phyloP scores from a whole-genome alignment of 306 rosid species.

The Betula pendula region DNA sequence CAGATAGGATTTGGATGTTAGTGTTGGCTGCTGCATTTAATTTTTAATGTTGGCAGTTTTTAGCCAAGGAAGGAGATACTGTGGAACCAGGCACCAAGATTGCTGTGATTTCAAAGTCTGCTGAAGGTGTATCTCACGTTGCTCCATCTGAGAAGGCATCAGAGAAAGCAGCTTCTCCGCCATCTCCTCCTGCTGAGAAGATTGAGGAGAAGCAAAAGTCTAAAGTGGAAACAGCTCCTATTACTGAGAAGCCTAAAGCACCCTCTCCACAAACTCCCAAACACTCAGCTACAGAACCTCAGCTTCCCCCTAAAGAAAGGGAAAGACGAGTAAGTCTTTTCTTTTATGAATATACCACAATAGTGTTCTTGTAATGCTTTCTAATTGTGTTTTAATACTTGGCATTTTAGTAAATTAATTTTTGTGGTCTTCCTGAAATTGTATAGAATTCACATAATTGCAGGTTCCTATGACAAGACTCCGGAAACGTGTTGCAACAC shows the following conservation, averaged over 20 bases:
- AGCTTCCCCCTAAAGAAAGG: slow-evolving; percentile 78
- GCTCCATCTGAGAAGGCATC: slow-evolving; percentile 62
- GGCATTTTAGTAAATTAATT: slow-evolving; percentile 3
- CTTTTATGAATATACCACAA: neutral
- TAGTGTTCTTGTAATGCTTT: neutral
- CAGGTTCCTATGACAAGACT: slow-evolving; percentile 91
- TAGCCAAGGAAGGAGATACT: slow-evolving; percentile 84
- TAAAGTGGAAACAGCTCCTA: slow-evolving; percentile 45
- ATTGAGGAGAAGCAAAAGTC: slow-evolving; percentile 53
- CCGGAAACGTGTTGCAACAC: slow-evolving; percentile 63
- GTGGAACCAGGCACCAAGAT: slow-evolving; percentile 84
- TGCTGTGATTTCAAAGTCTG: slow-evolving; percentile 79
- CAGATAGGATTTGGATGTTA: slow-evolving; percentile 12
- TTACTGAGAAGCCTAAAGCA: slow-evolving; percentile 46
- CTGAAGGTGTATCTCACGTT: slow-evolving; percentile 67
- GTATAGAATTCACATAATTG: slow-evolving; percentile 17
- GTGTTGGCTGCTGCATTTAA: slow-evolving; percentile 9
- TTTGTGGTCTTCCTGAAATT: slow-evolving; percentile 9
- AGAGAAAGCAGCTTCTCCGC: slow-evolving; percentile 47
- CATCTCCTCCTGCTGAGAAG: slow-evolving; percentile 41
- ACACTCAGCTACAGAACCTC: slow-evolving; percentile 71
- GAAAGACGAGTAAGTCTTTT: slow-evolving; percentile 68
- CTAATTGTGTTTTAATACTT: slow-evolving; percentile 12
- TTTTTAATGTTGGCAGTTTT: slow-evolving; percentile 49
- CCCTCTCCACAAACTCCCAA: slow-evolving; percentile 43